Evolutionary conservation across 2,329 filamentous ascomycete species (phyloP), one percentile per base, ranked within the genome.

Genomic region (Boeremia exigua): DNA sequence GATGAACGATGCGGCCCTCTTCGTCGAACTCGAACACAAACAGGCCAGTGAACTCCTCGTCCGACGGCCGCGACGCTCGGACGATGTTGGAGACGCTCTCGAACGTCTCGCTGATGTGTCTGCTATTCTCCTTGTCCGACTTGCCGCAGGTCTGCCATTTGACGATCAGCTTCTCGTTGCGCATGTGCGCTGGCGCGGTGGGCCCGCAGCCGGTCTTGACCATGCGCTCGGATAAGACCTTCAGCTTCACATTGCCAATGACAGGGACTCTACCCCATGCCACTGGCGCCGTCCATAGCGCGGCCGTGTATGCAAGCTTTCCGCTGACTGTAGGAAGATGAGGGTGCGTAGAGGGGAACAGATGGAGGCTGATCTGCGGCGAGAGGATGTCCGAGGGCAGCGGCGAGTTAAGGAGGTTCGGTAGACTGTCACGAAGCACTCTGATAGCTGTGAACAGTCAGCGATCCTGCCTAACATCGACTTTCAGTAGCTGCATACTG

Each of bases 1-100:
- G 95, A 64, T 86, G 92, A 43, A 90, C 77, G 32, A 99, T 86
- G 60, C 92, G 84, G 1, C 95, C 95, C 67, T 96, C 85, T 42
- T 86, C 82, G 70, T 98, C 95, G 73, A 99, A 99, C 62, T 96
- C 91, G 74, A 99, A 99, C 56, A 96, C 88, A 76, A 98, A 99
- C 10, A 98, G 77, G 0, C 95, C 95, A 1, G 88, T 91, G 66
- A 98, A 98, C 69, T 93, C 89, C 68, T 90, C 88, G 19, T 75
- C 65, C 2, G 56, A 44, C 11, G 50, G 45, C 15, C 59, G 61
- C 63, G 81, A 76, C 15, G 84, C 80, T 46, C 85, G 82, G 4
- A 88, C 78, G 36, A 86, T 83, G 34, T 80, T 80, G 15, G 76
- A 81, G 54, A 84, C 83, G 70, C 81, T 82, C 58, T 84, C 81